Evolutionary conservation across 2,329 filamentous ascomycete genomes (phyloP).

Genomic region (Achaetomium macrosporum): DNA sequence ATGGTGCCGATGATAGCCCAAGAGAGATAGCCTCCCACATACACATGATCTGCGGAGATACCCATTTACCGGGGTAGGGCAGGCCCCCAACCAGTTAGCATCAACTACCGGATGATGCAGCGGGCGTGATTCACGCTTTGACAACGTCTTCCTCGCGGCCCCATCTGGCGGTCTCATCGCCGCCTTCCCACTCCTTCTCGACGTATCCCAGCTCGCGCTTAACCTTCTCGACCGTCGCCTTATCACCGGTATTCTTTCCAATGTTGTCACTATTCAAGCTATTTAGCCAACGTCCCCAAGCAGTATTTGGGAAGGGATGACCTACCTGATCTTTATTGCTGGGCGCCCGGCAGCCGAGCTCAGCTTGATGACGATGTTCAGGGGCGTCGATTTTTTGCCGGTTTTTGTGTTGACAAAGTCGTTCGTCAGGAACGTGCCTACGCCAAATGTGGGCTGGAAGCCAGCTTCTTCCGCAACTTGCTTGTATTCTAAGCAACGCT

Average conservation of each 20-base stretch:
- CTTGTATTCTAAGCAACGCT: slow-evolving; percentile 88
- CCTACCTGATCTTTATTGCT: slow-evolving; percentile 78
- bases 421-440: slow-evolving; percentile 94
- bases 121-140: slow-evolving; percentile 18
- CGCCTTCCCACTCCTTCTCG: slow-evolving; percentile 76
- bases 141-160: slow-evolving; percentile 44
- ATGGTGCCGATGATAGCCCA: too few relatives aligned
- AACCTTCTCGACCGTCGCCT: slow-evolving; percentile 69
- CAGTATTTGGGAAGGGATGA: not conserved
- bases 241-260: slow-evolving; percentile 90
- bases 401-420: slow-evolving; percentile 73
- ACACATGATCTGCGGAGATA: not conserved
- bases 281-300: not conserved
- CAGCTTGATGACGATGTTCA: slow-evolving; percentile 98
- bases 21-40: not conserved
- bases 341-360: slow-evolving; percentile 74
- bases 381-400: slow-evolving; percentile 75
- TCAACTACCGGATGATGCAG: not conserved
- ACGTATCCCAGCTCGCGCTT: slow-evolving; percentile 82
- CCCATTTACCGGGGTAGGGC: not conserved
- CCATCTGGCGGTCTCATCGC: slow-evolving; percentile 82
- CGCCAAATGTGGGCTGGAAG: slow-evolving; percentile 83
- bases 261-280: slow-evolving; percentile 58
- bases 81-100: not conserved
- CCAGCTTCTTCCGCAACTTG: slow-evolving; percentile 70